Conservation (phyloP, 1,139 yeast species). For the Nakaseomyces nivariensis region DNA sequence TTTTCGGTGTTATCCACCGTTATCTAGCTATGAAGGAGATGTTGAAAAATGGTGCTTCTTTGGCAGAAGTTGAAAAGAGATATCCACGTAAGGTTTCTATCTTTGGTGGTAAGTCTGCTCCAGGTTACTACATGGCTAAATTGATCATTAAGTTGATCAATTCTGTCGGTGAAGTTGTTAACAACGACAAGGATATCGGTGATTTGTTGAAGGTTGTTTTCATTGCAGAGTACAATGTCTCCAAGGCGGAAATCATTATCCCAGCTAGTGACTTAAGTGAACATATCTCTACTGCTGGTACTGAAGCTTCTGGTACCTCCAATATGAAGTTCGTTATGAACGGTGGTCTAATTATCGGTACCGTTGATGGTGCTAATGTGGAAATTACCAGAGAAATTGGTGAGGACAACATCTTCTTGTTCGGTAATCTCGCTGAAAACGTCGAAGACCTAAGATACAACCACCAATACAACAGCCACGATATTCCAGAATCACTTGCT, state of each 20-base stretch:
- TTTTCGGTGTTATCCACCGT: slow-evolving; percentile 79
- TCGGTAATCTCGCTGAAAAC: slow-evolving; percentile 82
- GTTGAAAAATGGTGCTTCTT: slow-evolving; percentile 36
- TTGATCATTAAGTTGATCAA: slow-evolving; percentile 78
- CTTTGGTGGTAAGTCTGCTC: slow-evolving; percentile 94
- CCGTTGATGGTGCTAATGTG: slow-evolving; percentile 95
- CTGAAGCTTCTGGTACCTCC: slow-evolving; percentile 94
- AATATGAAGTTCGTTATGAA: slow-evolving; percentile 92
- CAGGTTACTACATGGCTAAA: slow-evolving; percentile 94
- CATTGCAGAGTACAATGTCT: slow-evolving; percentile 85
- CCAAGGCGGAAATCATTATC: slow-evolving; percentile 82
- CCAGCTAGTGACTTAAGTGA: slow-evolving; percentile 89
- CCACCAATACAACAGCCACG: slow-evolving; percentile 49
- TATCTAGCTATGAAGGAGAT: slow-evolving; percentile 67
- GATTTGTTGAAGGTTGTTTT: slow-evolving; percentile 77
- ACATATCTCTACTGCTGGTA: slow-evolving; percentile 97
- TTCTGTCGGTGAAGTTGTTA: slow-evolving; percentile 70
- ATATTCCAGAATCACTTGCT: slow-evolving; percentile 43
- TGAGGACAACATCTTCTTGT: slow-evolving; percentile 83
- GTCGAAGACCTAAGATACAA: slow-evolving; percentile 77
- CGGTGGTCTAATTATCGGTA: slow-evolving; percentile 90
- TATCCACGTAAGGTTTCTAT: slow-evolving; percentile 70
- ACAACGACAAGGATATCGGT: slow-evolving; percentile 64
- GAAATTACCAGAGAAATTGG: slow-evolving; percentile 92
- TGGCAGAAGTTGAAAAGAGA: slow-evolving; percentile 46